A percentile compares a stretch with the other conserved stretches of the same genome.
Conservation (phyloP, 1,139 yeast species). For the Pichia sp. region DNA sequence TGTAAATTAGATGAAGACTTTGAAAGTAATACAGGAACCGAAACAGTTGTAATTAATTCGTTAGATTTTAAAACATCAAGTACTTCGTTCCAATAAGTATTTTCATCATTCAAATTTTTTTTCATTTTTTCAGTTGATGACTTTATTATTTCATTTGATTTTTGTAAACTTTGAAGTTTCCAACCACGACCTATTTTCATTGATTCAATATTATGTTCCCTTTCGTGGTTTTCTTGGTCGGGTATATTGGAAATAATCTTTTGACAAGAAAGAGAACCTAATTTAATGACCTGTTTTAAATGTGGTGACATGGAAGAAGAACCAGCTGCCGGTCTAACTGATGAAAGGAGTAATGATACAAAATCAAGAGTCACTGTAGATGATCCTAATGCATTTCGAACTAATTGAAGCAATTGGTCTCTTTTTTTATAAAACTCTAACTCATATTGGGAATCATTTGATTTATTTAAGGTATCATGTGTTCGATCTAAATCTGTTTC, state of each 20-base stretch:
- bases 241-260: constrained; percentile 29
- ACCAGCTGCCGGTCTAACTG: constrained; percentile 78
- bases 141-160: constrained; percentile 47
- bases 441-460: background rate
- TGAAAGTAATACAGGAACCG: constrained; percentile 34
- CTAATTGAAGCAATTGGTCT: constrained; percentile 10
- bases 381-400: constrained; percentile 71
- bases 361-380: constrained; percentile 84
- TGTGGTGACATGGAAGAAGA: constrained; percentile 87
- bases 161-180: constrained; percentile 67
- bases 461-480: background rate
- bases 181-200: constrained; percentile 64
- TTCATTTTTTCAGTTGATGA: constrained; percentile 47
- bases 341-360: constrained; percentile 75
- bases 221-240: constrained; percentile 18
- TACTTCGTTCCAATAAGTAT: constrained; percentile 66
- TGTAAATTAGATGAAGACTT: constrained; percentile 16
- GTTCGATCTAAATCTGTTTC: background rate
- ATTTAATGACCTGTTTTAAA: constrained; percentile 66
- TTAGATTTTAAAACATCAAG: constrained; percentile 48
- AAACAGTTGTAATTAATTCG: constrained; percentile 68
- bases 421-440: constrained; percentile 6
- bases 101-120: constrained; percentile 56
- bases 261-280: constrained; percentile 76
- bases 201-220: constrained; percentile 24